Base-by-base conservation (phyloP, 192 early-diverging fungal genomes). In the Allomyces arbusculus region DNA sequence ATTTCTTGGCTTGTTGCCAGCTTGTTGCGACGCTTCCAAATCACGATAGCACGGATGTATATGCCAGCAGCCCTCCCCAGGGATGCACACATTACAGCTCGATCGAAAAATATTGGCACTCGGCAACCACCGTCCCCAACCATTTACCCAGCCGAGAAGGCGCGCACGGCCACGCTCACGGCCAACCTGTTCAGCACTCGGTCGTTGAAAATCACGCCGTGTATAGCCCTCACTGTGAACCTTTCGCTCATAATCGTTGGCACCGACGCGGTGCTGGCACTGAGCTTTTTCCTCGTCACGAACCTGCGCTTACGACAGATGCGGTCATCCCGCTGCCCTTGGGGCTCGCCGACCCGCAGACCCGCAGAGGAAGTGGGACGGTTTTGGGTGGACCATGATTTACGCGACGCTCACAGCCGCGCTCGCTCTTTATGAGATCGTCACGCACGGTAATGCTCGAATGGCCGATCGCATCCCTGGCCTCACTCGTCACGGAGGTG, bases 131-230 rank as follows among this genome's bases (percentile, higher is more conserved):
- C 33, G 4, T 7, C 33, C 33, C 33, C 3, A 40, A 40, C 33
- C 8, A 3, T 40, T 80, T 24, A 80, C 65, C 64, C 75, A 16
- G 72, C 71, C 67, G 75, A 78, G 70, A 75, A 69, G 55, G 79
- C 73, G 33, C 44, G 77, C 33, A 69, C 67, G 19, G 75, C 73
- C 55, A 73, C 76, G 19, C 9, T 62, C 11, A 22, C 24, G 62
- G 22, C 62, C 23, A 23, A 62, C 23, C 22, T 6, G 20, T 9
- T 62, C 23, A 24, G 62, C n/a, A 6, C 62, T 2, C 24, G 24
- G 23, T 62, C 62, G 62, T 12, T 62, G 20, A 12, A 20, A 12
- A 25, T 8, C 1, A 62, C 62, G 22, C 62, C 24, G 62, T 25
- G 2, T 23, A 4, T 25, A 24, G 62, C 25, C n/a, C 14, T 62